phyloP scores from a whole-genome alignment of 2,329 filamentous ascomycete species.

The Fusarium cicatricum region DNA sequence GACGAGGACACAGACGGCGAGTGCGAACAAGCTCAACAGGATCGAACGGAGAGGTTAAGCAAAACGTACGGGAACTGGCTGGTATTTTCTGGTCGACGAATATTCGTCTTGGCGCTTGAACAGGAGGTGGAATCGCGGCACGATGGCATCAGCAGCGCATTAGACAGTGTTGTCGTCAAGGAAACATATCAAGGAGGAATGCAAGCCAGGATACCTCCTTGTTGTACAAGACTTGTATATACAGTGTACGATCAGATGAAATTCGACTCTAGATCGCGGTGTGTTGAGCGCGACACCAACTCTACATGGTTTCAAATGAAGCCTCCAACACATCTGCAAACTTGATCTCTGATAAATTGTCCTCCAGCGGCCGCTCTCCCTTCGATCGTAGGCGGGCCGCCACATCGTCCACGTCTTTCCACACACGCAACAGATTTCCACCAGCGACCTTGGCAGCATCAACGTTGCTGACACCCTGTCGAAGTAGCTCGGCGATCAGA shows the following conservation, averaged over 20 bases:
- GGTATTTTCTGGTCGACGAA: background rate
- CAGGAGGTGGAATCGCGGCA: background rate
- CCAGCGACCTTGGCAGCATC: conserved; percentile 81
- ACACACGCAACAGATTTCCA: conserved; percentile 83
- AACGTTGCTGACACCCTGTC: conserved; percentile 74
- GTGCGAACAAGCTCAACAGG: conserved; percentile 68
- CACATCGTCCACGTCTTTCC: conserved; percentile 79
- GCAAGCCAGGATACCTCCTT: conserved; percentile 19
- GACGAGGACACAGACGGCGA: conserved; percentile 77
- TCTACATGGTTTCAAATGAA: conserved; percentile 6
- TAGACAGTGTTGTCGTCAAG: background rate
- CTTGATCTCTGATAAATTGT: conserved; percentile 49
- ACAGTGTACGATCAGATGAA: conserved; percentile 42
- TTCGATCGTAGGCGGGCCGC: conserved; percentile 69
- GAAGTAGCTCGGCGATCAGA: conserved; percentile 77
- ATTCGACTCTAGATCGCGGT: conserved; percentile 18
- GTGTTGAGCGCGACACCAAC: background rate
- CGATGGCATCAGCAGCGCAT: background rate
- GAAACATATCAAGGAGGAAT: conserved; percentile 8
- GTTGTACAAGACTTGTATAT: conserved; percentile 46
- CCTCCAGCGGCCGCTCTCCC: conserved; percentile 62
- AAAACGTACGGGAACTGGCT: background rate
- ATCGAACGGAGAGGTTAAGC: conserved; percentile 53
- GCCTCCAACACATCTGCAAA: conserved; percentile 18
- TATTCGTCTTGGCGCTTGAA: background rate